These are phyloP conservation scores for Ophiostoma angusticollis DNA, from an alignment of 2,329 filamentous ascomycete genomes.

Conservation along the genomic window DNA sequence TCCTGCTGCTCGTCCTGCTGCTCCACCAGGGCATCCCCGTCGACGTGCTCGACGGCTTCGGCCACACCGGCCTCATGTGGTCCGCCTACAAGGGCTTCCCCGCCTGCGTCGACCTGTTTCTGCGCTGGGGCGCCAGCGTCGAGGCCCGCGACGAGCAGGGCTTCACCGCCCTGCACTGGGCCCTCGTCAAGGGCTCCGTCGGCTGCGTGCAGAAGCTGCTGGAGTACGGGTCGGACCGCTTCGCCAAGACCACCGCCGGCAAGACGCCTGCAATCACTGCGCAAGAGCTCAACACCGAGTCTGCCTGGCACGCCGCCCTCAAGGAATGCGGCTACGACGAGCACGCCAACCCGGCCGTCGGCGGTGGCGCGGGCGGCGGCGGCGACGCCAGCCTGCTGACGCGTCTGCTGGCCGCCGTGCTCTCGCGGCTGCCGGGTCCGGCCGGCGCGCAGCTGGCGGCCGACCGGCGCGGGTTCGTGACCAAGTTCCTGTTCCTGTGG, in stretches of 20 bases:
- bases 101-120: conserved; percentile 77
- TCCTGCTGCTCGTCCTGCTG: conserved; percentile 75
- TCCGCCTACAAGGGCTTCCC: conserved; percentile 95
- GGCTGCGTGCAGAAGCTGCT: conserved; percentile 86
- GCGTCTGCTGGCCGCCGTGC: conserved; percentile 31
- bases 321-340: conserved; percentile 26
- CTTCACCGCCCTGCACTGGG: conserved; percentile 93
- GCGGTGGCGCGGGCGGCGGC: conserved; percentile 1
- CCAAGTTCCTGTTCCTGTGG: conserved; percentile 79
- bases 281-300: conserved; percentile 74
- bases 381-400: not conserved
- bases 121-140: conserved; percentile 91
- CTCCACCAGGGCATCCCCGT: conserved; percentile 93
- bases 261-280: conserved; percentile 84
- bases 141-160: conserved; percentile 83
- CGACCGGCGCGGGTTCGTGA: conserved; percentile 65
- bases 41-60: conserved; percentile 76
- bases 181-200: conserved; percentile 81
- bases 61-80: conserved; percentile 97
- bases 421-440: conserved; percentile 20
- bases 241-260: conserved; percentile 75
- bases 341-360: conserved; percentile 50
- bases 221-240: conserved; percentile 90
- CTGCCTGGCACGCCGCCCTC: conserved; percentile 33
- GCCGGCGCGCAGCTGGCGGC: conserved; percentile 56